Conservation (phyloP, 2,329 filamentous ascomycete genomes). For the Cladosporium sp. region DNA sequence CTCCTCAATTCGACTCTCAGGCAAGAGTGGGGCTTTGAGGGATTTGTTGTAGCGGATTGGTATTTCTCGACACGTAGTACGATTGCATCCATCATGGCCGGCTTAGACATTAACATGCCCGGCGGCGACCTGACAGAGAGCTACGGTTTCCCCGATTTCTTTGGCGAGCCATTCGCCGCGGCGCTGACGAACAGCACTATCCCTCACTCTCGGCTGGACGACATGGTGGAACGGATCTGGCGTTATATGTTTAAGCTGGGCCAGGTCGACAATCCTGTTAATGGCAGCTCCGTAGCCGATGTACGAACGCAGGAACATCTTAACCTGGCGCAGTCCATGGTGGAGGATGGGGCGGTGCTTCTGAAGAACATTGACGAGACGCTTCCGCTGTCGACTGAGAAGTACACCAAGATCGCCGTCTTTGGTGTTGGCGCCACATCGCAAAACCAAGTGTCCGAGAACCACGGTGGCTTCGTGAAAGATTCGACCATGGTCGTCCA, state of each 20-base stretch:
- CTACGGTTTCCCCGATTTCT: constrained; percentile 15
- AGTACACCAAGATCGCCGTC: constrained; percentile 49
- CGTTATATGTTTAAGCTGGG: constrained; percentile 48
- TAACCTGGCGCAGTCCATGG: constrained; percentile 31
- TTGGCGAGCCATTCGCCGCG: constrained; percentile 21
- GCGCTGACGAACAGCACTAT: constrained; percentile 46
- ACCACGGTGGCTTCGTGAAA: constrained; percentile 15
- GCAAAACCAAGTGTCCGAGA: constrained; percentile 5
- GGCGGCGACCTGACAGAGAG: constrained; percentile 41
- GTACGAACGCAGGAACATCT: constrained; percentile 49
- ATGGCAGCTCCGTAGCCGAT: constrained; percentile 60
- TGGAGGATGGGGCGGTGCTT: constrained; percentile 35
- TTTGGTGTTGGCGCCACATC: constrained; percentile 27
- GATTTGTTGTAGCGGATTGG: constrained; percentile 85
- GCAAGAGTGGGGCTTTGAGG: constrained; percentile 81
- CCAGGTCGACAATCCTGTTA: constrained; percentile 44
- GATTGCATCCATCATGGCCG: constrained; percentile 53
- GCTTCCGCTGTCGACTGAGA: constrained; percentile 43
- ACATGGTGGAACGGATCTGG: constrained; percentile 39
- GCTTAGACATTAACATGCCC: constrained; percentile 55
- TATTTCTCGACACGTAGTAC: constrained; percentile 25
- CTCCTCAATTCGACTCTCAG: constrained; percentile 78
- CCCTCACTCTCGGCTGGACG: constrained; percentile 64
- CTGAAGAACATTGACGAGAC: constrained; percentile 47
- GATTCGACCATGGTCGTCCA: constrained; percentile 13